These are phyloP conservation scores for Aquilaria malaccensis DNA, from an alignment of 345 rosid species.

Conservation along the genomic window DNA sequence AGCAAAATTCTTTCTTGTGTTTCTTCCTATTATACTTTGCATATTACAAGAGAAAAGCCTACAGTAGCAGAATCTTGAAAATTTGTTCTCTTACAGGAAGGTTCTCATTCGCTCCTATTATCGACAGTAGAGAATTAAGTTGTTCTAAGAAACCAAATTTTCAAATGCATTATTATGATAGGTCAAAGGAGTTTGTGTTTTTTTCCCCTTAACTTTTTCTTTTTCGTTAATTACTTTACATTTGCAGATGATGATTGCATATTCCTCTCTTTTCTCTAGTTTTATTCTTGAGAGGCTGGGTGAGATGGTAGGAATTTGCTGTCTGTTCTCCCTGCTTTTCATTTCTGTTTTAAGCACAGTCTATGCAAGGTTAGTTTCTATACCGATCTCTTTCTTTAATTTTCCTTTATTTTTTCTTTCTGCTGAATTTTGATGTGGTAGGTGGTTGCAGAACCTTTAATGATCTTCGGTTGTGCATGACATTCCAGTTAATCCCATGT, in stretches of 20 bases:
- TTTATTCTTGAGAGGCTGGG: conserved; percentile 83
- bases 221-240: conserved; percentile 13
- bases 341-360: conserved; percentile 40
- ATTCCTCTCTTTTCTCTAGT: conserved; percentile 76
- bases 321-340: conserved; percentile 44
- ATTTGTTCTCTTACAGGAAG: no score
- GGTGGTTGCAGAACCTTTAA: conserved; percentile 89
- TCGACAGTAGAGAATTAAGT: no score
- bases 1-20: no score
- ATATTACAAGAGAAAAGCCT: no score
- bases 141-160: no score
- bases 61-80: no score
- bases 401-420: conserved; percentile 9
- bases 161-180: no score
- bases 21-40: no score
- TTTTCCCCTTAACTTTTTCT: background rate
- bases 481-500: conserved; percentile 79
- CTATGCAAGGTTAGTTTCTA: conserved; percentile 62
- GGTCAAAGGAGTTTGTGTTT: no score
- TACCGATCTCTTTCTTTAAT: background rate
- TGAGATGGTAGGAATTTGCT: conserved; percentile 45
- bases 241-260: conserved; percentile 85
- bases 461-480: conserved; percentile 84
- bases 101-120: no score
- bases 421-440: conserved; percentile 23